Conservation (phyloP, 2,329 filamentous ascomycete species). For the Chalaropsis thielavioides region DNA sequence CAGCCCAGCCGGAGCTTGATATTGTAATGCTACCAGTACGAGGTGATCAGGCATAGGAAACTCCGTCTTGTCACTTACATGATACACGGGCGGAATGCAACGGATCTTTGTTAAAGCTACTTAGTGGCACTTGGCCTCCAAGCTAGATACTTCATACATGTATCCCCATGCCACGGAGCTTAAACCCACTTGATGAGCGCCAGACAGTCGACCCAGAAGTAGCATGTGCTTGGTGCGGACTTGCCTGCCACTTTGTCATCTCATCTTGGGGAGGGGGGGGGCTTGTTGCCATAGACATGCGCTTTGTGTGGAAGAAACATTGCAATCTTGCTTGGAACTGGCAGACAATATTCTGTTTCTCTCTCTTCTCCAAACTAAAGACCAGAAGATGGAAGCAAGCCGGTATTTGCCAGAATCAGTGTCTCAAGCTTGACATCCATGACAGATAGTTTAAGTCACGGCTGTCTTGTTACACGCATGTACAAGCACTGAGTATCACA, state of each 20-base stretch:
- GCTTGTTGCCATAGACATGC: too few species aligned
- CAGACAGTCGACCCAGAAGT: too few species aligned
- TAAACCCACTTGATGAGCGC: neutral
- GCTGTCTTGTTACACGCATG: neutral
- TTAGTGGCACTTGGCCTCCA: neutral
- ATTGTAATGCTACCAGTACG: neutral
- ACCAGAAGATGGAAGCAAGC: neutral
- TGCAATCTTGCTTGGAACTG: neutral
- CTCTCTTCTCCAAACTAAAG: neutral
- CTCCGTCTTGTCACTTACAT: neutral
- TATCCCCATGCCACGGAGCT: neutral
- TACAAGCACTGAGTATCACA: neutral
- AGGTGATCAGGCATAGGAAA: neutral
- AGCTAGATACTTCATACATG: neutral
- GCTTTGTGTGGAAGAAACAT: too few species aligned
- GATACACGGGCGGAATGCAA: neutral
- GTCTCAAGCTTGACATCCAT: neutral
- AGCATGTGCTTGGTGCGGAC: too few species aligned
- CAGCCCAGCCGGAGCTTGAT: neutral
- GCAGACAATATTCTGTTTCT: neutral
- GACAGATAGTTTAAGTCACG: neutral
- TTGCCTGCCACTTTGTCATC: too few species aligned
- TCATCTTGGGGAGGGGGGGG: too few species aligned
- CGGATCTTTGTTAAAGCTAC: slow-evolving; percentile 2
- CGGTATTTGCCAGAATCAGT: neutral